These are phyloP conservation scores for Metarhizium album DNA, from an alignment of 2,329 filamentous ascomycete species.

Conservation along the genomic window DNA sequence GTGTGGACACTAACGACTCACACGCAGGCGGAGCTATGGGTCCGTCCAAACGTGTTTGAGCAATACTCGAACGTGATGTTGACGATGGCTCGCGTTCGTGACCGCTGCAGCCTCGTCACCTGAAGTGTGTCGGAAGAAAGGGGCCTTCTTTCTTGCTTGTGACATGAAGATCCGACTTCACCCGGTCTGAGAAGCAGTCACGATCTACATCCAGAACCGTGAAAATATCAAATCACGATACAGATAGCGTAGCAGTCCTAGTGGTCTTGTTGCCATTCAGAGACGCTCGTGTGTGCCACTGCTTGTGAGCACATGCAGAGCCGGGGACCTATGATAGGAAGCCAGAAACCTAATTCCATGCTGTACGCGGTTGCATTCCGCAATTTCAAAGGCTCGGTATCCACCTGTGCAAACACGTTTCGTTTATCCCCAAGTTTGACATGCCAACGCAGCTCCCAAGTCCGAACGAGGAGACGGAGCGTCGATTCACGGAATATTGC, in stretches of 20 bases:
- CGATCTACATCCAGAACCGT: background rate
- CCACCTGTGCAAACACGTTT: background rate
- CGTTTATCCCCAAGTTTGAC: background rate
- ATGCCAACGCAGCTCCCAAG: too few relatives aligned
- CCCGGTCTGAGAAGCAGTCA: background rate
- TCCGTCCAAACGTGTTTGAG: background rate
- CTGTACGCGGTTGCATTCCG: background rate
- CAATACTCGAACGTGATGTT: background rate
- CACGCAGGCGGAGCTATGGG: background rate
- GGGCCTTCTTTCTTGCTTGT: background rate
- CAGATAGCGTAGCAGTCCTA: background rate
- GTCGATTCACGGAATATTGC: too few relatives aligned
- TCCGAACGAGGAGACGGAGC: too few relatives aligned
- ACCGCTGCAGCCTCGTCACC: background rate
- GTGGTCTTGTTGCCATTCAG: background rate
- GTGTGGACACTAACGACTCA: background rate
- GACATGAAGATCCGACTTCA: background rate
- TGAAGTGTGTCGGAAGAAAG: background rate
- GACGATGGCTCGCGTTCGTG: background rate
- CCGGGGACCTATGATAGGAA: background rate
- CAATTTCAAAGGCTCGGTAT: background rate
- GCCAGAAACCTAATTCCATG: background rate
- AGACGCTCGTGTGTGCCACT: background rate
- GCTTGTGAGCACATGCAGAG: background rate
- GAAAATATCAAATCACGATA: background rate